These are phyloP conservation scores for Cnidoscolus chayamansa DNA, from an alignment of 441 rosid genomes.

Conservation along the genomic window DNA sequence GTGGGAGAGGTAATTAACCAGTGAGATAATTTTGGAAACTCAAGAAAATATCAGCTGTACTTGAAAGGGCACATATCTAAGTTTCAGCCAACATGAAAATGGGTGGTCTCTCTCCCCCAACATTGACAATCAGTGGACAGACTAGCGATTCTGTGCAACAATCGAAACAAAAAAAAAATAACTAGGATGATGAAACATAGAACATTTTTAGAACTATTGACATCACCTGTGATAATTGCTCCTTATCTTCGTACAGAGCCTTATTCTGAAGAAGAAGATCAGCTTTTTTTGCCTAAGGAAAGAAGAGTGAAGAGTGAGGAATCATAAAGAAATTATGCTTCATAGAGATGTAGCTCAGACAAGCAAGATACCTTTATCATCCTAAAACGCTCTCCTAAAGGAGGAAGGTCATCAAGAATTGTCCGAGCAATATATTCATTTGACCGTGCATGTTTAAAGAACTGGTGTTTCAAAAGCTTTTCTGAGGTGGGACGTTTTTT, in stretches of 20 bases:
- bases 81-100: no score
- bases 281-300: slow-evolving; percentile 72
- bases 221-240: slow-evolving; percentile 78
- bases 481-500: slow-evolving; percentile 94
- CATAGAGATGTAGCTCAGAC: slow-evolving; percentile 21
- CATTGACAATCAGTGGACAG: neutral
- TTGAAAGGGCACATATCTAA: neutral
- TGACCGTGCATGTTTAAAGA: slow-evolving; percentile 76
- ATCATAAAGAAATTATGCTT: slow-evolving; percentile 25
- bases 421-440: slow-evolving; percentile 58
- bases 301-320: slow-evolving; percentile 26
- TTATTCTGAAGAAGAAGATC: slow-evolving; percentile 88
- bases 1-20: neutral
- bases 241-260: slow-evolving; percentile 73
- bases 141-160: neutral
- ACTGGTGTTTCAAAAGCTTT: slow-evolving; percentile 85
- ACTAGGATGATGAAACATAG: neutral
- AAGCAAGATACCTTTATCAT: slow-evolving; percentile 69
- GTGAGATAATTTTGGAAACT: neutral
- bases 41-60: no score
- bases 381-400: slow-evolving; percentile 93
- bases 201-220: neutral
- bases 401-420: slow-evolving; percentile 71
- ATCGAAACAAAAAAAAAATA: neutral
- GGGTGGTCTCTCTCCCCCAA: neutral